phyloP scores from a whole-genome alignment of 192 early-diverging fungal species.

The Entophlyctis luteolus region DNA sequence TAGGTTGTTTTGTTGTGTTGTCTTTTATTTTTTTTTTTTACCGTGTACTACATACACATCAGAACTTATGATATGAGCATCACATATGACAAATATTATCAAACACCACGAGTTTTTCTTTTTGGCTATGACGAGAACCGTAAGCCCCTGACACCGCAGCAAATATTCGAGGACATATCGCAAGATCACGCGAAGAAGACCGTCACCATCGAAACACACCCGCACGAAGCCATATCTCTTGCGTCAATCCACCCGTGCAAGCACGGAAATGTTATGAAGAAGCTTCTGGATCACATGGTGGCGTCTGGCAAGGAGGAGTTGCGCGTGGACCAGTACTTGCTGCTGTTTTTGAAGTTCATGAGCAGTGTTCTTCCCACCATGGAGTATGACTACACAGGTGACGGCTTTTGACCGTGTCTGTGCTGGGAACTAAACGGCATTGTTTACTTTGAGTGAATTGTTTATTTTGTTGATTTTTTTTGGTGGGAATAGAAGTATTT shows the following conservation, averaged over 20 bases:
- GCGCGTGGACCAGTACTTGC: constrained; percentile 90
- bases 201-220: constrained; percentile 95
- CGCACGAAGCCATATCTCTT: constrained; percentile 79
- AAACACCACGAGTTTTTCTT: constrained; percentile 95
- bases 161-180: constrained; percentile 97
- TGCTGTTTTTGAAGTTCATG: constrained; percentile 98
- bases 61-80: constrained; percentile 98
- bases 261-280: constrained; percentile 97
- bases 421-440: background rate
- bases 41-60: too few species aligned
- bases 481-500: too few species aligned
- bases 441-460: too few species aligned
- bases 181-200: constrained; percentile 99
- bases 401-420: background rate
- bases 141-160: constrained; percentile 75
- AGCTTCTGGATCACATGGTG: constrained; percentile 79
- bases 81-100: constrained; percentile 99
- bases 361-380: constrained; percentile 93
- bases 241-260: constrained; percentile 98
- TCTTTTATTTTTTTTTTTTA: constrained; percentile 15
- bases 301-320: constrained; percentile 67
- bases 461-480: too few species aligned
- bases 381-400: constrained; percentile 90
- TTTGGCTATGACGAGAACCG: constrained; percentile 93
- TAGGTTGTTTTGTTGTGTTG: constrained; percentile 24